Evolutionary conservation across 352 stramenopile species (phyloP).

Genomic region (Phytopythium montanum): DNA sequence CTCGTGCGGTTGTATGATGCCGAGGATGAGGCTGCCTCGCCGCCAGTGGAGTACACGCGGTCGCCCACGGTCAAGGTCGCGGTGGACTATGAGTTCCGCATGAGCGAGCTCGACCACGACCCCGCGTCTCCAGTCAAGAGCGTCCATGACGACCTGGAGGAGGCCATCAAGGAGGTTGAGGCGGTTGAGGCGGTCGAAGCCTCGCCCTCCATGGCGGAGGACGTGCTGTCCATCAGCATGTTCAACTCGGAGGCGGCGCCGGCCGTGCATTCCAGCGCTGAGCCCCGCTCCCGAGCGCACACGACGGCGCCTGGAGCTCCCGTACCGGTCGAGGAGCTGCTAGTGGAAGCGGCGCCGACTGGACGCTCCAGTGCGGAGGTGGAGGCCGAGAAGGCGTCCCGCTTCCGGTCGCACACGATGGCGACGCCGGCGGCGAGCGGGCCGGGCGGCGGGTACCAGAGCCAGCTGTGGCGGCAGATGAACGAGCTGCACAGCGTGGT

Average conservation of each 20-base stretch:
- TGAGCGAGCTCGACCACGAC: slow-evolving; percentile 16
- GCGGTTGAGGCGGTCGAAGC: slow-evolving; percentile 22
- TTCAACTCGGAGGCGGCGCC: not conserved
- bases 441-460: slow-evolving; percentile 36
- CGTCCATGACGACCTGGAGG: slow-evolving; percentile 1
- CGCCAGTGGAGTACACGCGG: not conserved
- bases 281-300: not conserved
- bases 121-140: not conserved
- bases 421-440: slow-evolving; percentile 11
- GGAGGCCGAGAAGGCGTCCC: not conserved
- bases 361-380: not conserved
- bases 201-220: slow-evolving; percentile 18
- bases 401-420: slow-evolving; percentile 25
- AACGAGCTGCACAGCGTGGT: slow-evolving; percentile 56
- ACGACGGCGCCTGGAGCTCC: slow-evolving; percentile 4
- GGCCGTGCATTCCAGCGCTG: not conserved
- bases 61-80: not conserved
- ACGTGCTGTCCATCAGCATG: slow-evolving; percentile 9
- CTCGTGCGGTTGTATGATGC: slow-evolving; percentile 10
- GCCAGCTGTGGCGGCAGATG: slow-evolving; percentile 73
- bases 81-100: slow-evolving; percentile 14
- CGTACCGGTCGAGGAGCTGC: slow-evolving; percentile 16
- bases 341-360: not conserved
- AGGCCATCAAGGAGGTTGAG: slow-evolving; percentile 18
- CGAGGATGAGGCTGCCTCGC: not conserved